A percentile compares a stretch with the other conserved stretches of the same genome.
phyloP scores from a whole-genome alignment of 306 rosid genomes.

The Potentilla sterilis region DNA sequence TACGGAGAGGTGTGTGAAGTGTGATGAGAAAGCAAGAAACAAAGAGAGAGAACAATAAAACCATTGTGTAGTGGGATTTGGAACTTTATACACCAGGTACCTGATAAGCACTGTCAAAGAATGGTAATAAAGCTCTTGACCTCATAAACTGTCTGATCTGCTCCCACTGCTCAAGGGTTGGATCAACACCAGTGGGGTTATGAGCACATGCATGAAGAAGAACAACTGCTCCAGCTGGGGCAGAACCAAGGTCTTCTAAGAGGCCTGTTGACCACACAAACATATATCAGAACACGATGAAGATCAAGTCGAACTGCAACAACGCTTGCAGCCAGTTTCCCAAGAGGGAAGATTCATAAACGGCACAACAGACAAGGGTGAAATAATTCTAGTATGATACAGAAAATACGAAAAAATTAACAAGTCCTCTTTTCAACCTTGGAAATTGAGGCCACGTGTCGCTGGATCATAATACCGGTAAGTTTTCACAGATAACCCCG shows the following conservation, averaged over 20 bases:
- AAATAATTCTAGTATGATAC: background rate
- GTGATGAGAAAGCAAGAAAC: background rate
- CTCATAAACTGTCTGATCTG: conserved; percentile 83
- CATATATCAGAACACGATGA: conserved; percentile 15
- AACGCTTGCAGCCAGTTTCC: background rate
- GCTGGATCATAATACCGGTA: conserved; percentile 94
- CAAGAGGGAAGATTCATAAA: background rate
- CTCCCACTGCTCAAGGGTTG: conserved; percentile 94
- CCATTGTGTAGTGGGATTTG: background rate
- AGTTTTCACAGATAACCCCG: conserved; percentile 76
- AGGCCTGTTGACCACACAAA: conserved; percentile 55
- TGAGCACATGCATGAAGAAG: conserved; percentile 98
- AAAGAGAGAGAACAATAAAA: too few relatives aligned
- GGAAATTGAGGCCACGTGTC: conserved; percentile 86
- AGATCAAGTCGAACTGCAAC: background rate
- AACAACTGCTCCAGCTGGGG: conserved; percentile 85
- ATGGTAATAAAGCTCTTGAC: conserved; percentile 75
- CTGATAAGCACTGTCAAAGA: conserved; percentile 99
- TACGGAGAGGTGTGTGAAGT: conserved; percentile 15
- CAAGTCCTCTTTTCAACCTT: conserved; percentile 51
- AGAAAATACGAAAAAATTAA: background rate
- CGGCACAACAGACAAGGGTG: background rate
- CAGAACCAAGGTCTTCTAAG: conserved; percentile 87
- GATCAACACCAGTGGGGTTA: conserved; percentile 99
- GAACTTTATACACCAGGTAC: conserved; percentile 30